Evolutionary conservation across 164 flowering plant genomes (phyloP), one percentile per base, ranked within the genome.

Genomic region (Macadamia integrifolia): DNA sequence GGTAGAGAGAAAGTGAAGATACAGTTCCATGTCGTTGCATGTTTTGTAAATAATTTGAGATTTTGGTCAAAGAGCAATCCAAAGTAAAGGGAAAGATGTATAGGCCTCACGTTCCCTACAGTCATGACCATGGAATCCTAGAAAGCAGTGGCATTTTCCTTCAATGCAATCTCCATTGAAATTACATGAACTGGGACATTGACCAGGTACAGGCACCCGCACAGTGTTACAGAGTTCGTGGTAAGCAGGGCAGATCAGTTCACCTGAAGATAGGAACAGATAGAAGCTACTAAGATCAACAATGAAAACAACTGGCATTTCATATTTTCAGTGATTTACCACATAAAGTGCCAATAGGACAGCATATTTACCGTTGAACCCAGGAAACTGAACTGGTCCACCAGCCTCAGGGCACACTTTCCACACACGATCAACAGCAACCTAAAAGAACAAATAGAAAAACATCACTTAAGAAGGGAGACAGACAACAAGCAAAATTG

Each of bases 351-450:
- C 40, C 14, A n/a, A 29, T 9, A 12, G 43, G 71, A 64, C 9
- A 42, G 40, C 44, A 68, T 10, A 31, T 5, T 63, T 82, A 91
- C 97, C 98, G 79, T 93, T 93, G 68, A 93, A 93, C 17, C 98
- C 92, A 56, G 88, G 84, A 68, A 88, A 93, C 67, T 86, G 90
- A 69, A 90, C 64, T 13, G 91, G 86, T 52, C 98, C 97, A 69
- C 98, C 98, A 77, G 82, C 79, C 75, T 82, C 81, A 65, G 98
- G 92, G 70, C 99, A 95, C 6, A 69, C 82, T 87, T 87, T 95
- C 99, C 99, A 95, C 46, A 84, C 69, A 61, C 99, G 97, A 82
- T 92, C 99, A 42, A 95, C 97, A 73, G 97, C 93, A 78, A 95
- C 91, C 99, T 95, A 75, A 32, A 35, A 72, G 40, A 53, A 53